Conservation (phyloP, 2,329 filamentous ascomycete genomes). For the Truncatella angustata region DNA sequence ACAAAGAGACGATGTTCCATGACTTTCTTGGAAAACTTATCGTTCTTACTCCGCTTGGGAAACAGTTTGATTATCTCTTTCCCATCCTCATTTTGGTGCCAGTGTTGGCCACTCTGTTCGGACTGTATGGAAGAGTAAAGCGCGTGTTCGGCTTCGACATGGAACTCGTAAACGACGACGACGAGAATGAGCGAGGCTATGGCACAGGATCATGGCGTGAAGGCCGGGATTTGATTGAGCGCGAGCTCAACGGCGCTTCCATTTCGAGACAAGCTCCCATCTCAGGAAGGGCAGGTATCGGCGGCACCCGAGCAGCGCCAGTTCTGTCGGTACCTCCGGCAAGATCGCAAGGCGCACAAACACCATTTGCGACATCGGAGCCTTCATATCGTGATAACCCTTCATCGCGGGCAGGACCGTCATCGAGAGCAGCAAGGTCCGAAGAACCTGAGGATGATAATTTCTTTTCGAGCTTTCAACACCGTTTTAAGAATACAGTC, state of each 20-base stretch:
- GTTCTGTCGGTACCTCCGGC: constrained; percentile 47
- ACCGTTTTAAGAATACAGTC: constrained; percentile 88
- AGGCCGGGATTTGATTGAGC: constrained; percentile 84
- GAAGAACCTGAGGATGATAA: constrained; percentile 70
- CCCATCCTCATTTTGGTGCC: constrained; percentile 85
- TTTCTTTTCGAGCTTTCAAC: constrained; percentile 80
- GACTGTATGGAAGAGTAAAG: constrained; percentile 80
- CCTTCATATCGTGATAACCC: constrained; percentile 29
- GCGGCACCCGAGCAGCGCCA: constrained; percentile 41
- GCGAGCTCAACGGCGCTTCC: constrained; percentile 70
- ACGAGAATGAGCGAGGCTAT: constrained; percentile 58
- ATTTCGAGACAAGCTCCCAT: constrained; percentile 48
- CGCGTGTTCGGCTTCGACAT: constrained; percentile 74
- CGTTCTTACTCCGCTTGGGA: constrained; percentile 76
- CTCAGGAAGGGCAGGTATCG: constrained; percentile 32
- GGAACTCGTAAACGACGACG: constrained; percentile 72
- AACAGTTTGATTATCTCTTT: constrained; percentile 84
- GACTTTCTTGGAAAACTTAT: constrained; percentile 80
- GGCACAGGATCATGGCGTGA: constrained; percentile 88
- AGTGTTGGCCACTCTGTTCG: constrained; percentile 82
- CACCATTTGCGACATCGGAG: constrained; percentile 43
- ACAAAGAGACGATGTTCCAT: constrained; percentile 80
- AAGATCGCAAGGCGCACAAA: constrained; percentile 34
- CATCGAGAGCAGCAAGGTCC: constrained; percentile 34
- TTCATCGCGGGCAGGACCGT: constrained; percentile 21